A percentile compares a stretch with the other conserved stretches of the same genome.
phyloP scores from a whole-genome alignment of 768 basidiomycete species.

The Lactarius evosmus region DNA sequence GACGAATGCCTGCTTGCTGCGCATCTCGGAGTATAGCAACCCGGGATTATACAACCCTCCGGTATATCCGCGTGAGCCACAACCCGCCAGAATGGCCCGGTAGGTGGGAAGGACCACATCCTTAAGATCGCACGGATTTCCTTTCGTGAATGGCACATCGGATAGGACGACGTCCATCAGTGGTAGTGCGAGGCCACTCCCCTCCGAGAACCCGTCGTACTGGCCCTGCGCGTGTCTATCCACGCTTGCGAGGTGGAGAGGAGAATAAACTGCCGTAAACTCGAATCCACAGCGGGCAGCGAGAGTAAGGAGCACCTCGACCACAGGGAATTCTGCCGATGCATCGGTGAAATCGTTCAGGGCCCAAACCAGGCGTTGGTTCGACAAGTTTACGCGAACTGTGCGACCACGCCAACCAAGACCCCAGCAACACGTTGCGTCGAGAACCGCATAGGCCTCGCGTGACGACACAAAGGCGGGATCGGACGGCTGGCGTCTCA shows the following conservation, averaged over 20 bases:
- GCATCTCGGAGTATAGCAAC: slow-evolving; percentile 23
- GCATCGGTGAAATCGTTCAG: slow-evolving; percentile 18
- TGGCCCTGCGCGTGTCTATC: slow-evolving; percentile 8
- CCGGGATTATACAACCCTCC: slow-evolving; percentile 12
- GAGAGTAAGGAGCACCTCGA: slow-evolving; percentile 23
- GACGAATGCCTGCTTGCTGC: neutral
- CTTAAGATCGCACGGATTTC: slow-evolving; percentile 15
- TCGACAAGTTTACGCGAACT: slow-evolving; percentile 20
- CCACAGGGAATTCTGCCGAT: slow-evolving; percentile 11
- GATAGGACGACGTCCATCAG: slow-evolving; percentile 23
- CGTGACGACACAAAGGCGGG: slow-evolving; percentile 15
- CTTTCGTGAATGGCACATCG: slow-evolving; percentile 5
- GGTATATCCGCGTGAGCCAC: slow-evolving; percentile 13
- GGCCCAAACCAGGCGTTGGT: slow-evolving; percentile 23
- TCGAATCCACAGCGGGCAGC: slow-evolving; percentile 24
- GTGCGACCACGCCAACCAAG: slow-evolving; percentile 21
- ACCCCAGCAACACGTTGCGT: slow-evolving; percentile 27
- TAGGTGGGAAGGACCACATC: slow-evolving; percentile 20
- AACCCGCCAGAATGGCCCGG: slow-evolving; percentile 6
- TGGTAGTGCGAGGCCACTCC: slow-evolving; percentile 18
- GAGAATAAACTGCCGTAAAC: slow-evolving; percentile 10
- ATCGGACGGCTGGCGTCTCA: slow-evolving; percentile 14
- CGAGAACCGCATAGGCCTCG: slow-evolving; percentile 24
- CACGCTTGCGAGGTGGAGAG: neutral
- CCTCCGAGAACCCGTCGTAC: slow-evolving; percentile 17